Evolutionary conservation across 164 flowering plant species (phyloP).

Genomic region (Vitis rotundifolia): DNA sequence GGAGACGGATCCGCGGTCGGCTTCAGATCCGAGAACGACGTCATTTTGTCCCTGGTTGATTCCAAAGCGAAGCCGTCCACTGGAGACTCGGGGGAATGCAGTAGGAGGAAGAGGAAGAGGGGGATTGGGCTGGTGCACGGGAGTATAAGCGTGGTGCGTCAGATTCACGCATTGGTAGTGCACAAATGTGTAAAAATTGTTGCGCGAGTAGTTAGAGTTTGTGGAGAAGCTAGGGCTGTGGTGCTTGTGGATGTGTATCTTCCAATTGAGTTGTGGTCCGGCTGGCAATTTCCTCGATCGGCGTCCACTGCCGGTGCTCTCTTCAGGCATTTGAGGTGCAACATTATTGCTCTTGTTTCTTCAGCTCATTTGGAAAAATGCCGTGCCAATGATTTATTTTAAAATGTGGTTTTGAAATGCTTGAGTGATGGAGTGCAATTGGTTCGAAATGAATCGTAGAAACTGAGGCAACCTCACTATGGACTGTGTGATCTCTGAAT

Average conservation of each 20-base stretch:
- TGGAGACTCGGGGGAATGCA: constrained; percentile 9
- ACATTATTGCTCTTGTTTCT: neutral
- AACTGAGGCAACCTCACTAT: too few species aligned
- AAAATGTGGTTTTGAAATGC: too few species aligned
- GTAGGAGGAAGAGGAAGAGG: constrained; percentile 35
- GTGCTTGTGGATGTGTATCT: constrained; percentile 79
- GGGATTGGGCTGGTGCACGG: constrained; percentile 48
- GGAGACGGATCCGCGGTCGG: constrained; percentile 17
- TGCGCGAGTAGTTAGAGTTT: constrained; percentile 45
- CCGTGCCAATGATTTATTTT: too few species aligned
- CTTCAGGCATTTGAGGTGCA: constrained; percentile 76
- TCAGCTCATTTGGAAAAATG: too few species aligned
- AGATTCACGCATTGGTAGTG: constrained; percentile 45
- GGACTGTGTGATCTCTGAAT: too few species aligned
- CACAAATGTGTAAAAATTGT: constrained; percentile 57
- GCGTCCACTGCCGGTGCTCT: constrained; percentile 59
- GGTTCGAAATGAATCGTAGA: too few species aligned
- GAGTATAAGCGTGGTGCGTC: constrained; percentile 58
- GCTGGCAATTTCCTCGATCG: constrained; percentile 84
- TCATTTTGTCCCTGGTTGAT: constrained; percentile 25
- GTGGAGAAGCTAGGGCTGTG: constrained; percentile 47
- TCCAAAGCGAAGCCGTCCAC: neutral
- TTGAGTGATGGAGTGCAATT: too few species aligned
- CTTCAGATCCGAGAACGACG: constrained; percentile 33
- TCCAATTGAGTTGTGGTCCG: constrained; percentile 63